Base-by-base conservation (phyloP, 2,329 filamentous ascomycete species). In the Verticillium nonalfalfae region DNA sequence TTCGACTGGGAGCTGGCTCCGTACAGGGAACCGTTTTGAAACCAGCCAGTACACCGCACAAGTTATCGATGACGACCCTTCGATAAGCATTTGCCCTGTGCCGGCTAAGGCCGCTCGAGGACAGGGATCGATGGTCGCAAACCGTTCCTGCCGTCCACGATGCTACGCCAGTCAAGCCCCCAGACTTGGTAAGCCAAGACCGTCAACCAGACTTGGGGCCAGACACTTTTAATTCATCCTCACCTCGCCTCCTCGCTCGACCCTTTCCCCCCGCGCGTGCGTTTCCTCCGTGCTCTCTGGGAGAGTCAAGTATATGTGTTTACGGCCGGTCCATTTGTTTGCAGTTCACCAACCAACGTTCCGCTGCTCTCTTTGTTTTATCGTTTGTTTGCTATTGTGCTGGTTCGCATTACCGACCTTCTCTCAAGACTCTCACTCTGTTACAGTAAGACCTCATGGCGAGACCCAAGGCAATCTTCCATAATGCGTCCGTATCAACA, bases 381-480 rank as follows among this genome's bases (percentile, higher is more conserved):
- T 60, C 45, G 56, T 26, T 7, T 59, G 35, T 21, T 62, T 57
- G 57, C 50, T 58, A 61, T 9, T 45, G 45, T 52, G 45, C 45
- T 52, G 45, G 45, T 52, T 21, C 45, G 18, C 45, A 52, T 52
- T 18, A 18, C 18, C 45, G 26, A 31, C 26, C 21, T 18, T 31
- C n/a, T 21, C 45, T 9, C 45, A 21, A 45, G 50, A 26, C 36
- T 40, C 56, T 56, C 40, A 36, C 55, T 18, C 34, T 21, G 13
- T 56, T 56, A 34, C 35, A 18, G 64, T 58, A 62, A 60, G 60
- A 61, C 39, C 60, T 58, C 18, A 61, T 63, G 55, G 56, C 64
- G 31, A 64, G 64, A 63, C 64, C 64, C 60, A 64, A 60, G 59
- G 59, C 60, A 11, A 61, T 61, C 56, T 57, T 63, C 33, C 61